Evolutionary conservation across 345 rosid genomes (phyloP).

Genomic region (Jatropha curcas): DNA sequence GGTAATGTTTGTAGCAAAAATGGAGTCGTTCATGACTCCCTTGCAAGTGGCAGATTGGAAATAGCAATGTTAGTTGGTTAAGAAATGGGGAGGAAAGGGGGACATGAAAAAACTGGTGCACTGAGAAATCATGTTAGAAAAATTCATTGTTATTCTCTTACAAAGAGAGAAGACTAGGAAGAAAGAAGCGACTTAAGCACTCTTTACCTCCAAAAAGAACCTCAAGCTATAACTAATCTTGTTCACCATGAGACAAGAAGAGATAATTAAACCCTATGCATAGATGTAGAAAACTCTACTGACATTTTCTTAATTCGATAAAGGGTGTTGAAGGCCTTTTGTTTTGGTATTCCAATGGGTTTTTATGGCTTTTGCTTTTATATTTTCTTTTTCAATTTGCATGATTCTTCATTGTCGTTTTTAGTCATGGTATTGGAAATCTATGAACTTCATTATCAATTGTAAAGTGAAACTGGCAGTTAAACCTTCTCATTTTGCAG

Average conservation of each 20-base stretch:
- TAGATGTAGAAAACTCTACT: background rate
- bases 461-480: background rate
- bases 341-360: background rate
- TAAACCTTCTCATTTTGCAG: background rate
- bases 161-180: background rate
- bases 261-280: background rate
- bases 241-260: background rate
- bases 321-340: background rate
- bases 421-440: constrained; percentile 4
- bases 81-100: background rate
- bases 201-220: background rate
- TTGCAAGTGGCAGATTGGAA: background rate
- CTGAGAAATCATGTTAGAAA: background rate
- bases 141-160: background rate
- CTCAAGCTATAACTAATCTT: background rate
- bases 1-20: background rate
- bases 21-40: background rate
- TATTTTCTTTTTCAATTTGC: background rate
- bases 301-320: background rate
- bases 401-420: background rate
- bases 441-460: background rate
- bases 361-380: background rate
- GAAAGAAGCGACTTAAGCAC: background rate
- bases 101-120: background rate
- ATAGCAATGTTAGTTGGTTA: background rate